Base-by-base conservation (phyloP, 2,329 filamentous ascomycete genomes). In the Hypoxylon sp. region DNA sequence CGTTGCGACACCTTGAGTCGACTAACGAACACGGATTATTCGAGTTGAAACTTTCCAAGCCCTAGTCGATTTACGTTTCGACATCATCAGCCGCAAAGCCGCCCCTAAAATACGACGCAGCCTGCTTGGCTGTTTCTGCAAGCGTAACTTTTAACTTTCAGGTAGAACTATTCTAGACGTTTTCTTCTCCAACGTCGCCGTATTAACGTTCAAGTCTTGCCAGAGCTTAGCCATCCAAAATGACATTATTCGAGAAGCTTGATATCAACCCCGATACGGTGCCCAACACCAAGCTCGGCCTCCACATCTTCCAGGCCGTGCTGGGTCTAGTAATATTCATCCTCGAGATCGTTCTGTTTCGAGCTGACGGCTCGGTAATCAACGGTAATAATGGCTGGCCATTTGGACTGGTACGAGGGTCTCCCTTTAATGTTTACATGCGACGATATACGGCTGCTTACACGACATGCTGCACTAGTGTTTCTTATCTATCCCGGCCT, bases 401-500 rank as follows among this genome's bases (percentile, higher is more conserved):
- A 0, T 90, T 91, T 69, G 88, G 82, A 71, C 82, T 90, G 79
- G 89, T 91, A 82, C 66, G 87, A 51, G n/a, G 45, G 21, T 13
- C 17, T 23, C 55, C 30, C 41, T 25, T 60, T 48, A 11, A 38
- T 57, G 5, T 53, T 28, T 38, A 17, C 11, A 13, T 55, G 19
- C 4, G 41, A 53, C 7, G 17, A 34, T 14, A 14, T 41, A 36
- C 57, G 38, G 23, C 9, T 51, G 36, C 70, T 72, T 41, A 72
- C 56, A n/a, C 14, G 55, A 46, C 17, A 41, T 52, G 51, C 58
- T 28, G 43, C 28, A 51, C 58, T 65, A 91, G 89, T 90, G 87
- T 78, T 91, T 91, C 80, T 79, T 91, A 32, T 85, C 86, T 14
- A 81, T 90, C 50, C 88, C 88, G 0, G 87, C 87, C 48, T 89